Evolutionary conservation across 345 rosid species (phyloP).

Genomic region (Euphorbia lathyris): DNA sequence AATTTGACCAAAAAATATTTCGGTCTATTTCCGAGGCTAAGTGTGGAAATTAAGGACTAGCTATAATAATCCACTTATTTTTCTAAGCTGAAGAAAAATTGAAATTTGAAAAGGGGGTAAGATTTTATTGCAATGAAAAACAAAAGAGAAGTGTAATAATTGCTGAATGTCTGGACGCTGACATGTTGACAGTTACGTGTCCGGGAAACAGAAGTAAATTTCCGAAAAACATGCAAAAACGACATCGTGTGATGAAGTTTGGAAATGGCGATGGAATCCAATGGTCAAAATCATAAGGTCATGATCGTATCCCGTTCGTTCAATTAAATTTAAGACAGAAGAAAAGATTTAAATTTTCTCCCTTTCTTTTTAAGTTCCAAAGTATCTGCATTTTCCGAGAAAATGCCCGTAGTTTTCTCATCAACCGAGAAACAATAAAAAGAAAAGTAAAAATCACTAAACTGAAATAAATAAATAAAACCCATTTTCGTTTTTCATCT

Average conservation of each 20-base stretch:
- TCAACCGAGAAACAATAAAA: slow-evolving; percentile 14
- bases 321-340: background rate
- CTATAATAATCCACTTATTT: too few species aligned
- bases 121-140: background rate
- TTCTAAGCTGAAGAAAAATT: too few species aligned
- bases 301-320: background rate
- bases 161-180: slow-evolving; percentile 8
- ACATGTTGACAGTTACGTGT: slow-evolving; percentile 7
- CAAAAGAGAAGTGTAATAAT: background rate
- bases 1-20: too few species aligned
- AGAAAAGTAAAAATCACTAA: background rate
- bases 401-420: slow-evolving; percentile 24
- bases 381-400: slow-evolving; percentile 22
- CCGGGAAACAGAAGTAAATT: background rate
- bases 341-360: background rate
- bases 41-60: too few species aligned
- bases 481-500: background rate
- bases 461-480: background rate
- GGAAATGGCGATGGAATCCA: background rate
- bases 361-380: background rate
- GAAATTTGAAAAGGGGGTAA: too few species aligned
- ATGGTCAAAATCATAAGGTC: background rate
- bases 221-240: slow-evolving; percentile 9
- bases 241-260: background rate
- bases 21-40: too few species aligned